Base-by-base conservation (phyloP, 108 stramenopile species). In the Mediolabrus comicus region DNA sequence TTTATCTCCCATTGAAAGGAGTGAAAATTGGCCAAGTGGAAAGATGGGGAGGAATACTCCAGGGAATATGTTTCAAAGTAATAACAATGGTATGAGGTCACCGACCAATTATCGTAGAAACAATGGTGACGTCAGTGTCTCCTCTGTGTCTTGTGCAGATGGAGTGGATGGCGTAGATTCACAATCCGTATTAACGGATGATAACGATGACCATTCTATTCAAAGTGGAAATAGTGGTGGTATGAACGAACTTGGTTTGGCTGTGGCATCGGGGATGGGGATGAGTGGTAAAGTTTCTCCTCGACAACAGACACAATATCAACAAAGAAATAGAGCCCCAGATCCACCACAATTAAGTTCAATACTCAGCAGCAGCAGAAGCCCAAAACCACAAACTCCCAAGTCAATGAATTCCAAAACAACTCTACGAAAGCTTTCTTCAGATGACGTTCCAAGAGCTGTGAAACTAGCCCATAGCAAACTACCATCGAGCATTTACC, bases 401-500 rank as follows among this genome's bases (percentile, higher is more conserved):
- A 22, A 4, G 8, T 49, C 46, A 49, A 22, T 24, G 46, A 49
- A 49, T 9, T 49, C 46, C 3, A 24, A n/a, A 49, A n/a, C 46
- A 17, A 49, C 22, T 49, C 19, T 22, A 8, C 46, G 46, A 3
- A 53, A 51, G 25, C 24, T 22, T 34, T 51, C 58, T 41, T 29
- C 25, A 29, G 52, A 56, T 51, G 62, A 52, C 17, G 46, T 62
- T 10, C 61, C 67, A 11, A 11, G 22, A 14, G 53, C 62, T 19
- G 25, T 69, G 30, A 52, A 57, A 53, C 22, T 65, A 22, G 75
- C 68, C 30, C 75, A 76, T 38, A 76, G 67, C 43, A 76, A 76
- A 27, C 56, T 76, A 25, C 62, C 62, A 28, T 69, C 75, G 1
- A 76, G 68, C 33, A 69, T 76, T 38, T 76, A 76, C 46, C 75